These are phyloP conservation scores for Hypericum androsaemum DNA, from an alignment of 345 rosid species.

Conservation along the genomic window DNA sequence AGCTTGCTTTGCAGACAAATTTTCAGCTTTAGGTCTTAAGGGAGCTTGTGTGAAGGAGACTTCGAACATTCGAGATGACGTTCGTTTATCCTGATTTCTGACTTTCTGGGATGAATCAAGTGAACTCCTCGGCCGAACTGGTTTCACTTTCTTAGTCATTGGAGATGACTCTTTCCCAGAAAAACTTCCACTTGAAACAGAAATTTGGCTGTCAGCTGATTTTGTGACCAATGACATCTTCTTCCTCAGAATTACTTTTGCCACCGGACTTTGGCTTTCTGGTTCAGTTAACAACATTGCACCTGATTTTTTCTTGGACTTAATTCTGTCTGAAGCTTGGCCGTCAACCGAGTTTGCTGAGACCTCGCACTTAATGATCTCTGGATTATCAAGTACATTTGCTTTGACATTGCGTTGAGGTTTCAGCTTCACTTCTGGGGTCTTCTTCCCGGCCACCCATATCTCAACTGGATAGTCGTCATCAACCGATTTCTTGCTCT, in stretches of 20 bases:
- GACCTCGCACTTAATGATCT: slow-evolving; percentile 19
- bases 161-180: slow-evolving; percentile 5
- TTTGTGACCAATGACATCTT: slow-evolving; percentile 8
- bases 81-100: slow-evolving; percentile 17
- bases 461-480: slow-evolving; percentile 20
- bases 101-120: slow-evolving; percentile 7
- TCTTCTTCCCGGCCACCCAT: slow-evolving; percentile 25
- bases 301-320: neutral
- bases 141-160: neutral
- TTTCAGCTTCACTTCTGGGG: slow-evolving; percentile 18
- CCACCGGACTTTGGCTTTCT: slow-evolving; percentile 10
- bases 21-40: no score
- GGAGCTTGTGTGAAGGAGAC: no score
- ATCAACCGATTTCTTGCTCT: slow-evolving; percentile 22
- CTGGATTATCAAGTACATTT: slow-evolving; percentile 13
- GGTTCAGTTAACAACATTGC: neutral
- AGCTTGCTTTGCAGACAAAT: no score
- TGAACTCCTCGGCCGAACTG: slow-evolving; percentile 1
- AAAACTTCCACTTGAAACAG: neutral
- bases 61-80: slow-evolving; percentile 14
- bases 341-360: slow-evolving; percentile 10
- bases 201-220: slow-evolving; percentile 9
- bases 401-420: slow-evolving; percentile 13
- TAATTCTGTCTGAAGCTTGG: neutral
- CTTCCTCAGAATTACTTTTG: slow-evolving; percentile 7